Evolutionary conservation across 73 alveolate species (phyloP).

Genomic region (Durusdinium trenchii): DNA sequence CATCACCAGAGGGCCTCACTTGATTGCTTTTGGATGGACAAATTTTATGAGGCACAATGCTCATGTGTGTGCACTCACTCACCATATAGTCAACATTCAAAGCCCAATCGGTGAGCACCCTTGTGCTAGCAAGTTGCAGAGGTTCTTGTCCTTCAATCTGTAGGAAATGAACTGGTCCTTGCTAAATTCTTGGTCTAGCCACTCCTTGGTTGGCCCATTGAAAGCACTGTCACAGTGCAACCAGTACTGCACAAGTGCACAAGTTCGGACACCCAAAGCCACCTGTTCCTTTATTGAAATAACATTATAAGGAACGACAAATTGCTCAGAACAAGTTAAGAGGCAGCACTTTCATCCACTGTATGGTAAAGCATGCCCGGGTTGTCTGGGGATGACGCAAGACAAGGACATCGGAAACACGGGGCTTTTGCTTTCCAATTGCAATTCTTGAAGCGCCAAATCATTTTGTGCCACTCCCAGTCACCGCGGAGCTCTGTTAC

Average conservation of each 20-base stretch:
- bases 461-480: background rate
- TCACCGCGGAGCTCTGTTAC: background rate
- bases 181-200: background rate
- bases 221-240: too few relatives aligned
- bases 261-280: too few relatives aligned
- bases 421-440: background rate
- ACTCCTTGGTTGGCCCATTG: too few relatives aligned
- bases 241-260: too few relatives aligned
- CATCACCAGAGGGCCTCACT: slow-evolving; percentile 15
- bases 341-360: background rate
- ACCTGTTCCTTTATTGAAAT: too few relatives aligned
- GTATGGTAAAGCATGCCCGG: background rate
- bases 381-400: background rate
- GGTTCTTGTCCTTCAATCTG: background rate
- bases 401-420: background rate
- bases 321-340: too few relatives aligned
- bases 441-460: background rate
- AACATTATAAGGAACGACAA: too few relatives aligned
- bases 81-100: too few relatives aligned
- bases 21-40: background rate
- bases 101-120: too few relatives aligned
- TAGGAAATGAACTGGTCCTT: background rate
- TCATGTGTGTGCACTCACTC: too few relatives aligned
- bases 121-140: background rate
- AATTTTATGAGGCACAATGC: too few relatives aligned